phyloP scores from a whole-genome alignment of 495 filamentous ascomycete genomes.

The Pyronema omphalodes region DNA sequence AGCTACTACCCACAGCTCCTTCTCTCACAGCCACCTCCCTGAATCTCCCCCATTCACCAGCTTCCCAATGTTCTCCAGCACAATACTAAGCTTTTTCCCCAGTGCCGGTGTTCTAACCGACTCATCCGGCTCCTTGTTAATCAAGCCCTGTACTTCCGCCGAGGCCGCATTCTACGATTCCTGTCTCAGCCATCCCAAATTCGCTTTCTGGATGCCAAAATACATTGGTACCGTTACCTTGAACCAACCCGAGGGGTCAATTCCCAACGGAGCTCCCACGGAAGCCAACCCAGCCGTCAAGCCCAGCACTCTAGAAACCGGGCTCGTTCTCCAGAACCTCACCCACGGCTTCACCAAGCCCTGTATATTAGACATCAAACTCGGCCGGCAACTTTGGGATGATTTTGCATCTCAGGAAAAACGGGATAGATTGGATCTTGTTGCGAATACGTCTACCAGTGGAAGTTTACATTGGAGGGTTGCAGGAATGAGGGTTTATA shows the following conservation, averaged over 20 bases:
- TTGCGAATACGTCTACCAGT: constrained; percentile 62
- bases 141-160: constrained; percentile 78
- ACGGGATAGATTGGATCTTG: constrained; percentile 57
- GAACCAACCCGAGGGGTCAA: constrained; percentile 8
- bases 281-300: background rate
- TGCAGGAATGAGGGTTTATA: constrained; percentile 86
- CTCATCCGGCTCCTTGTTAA: constrained; percentile 62
- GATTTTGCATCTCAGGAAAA: constrained; percentile 64
- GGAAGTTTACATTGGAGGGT: constrained; percentile 67
- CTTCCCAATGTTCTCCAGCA: background rate
- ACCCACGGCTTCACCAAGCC: constrained; percentile 64
- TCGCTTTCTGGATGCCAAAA: constrained; percentile 63
- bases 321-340: constrained; percentile 76
- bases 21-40: background rate
- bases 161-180: constrained; percentile 91
- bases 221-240: constrained; percentile 62
- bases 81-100: constrained; percentile 7
- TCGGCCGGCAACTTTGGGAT: constrained; percentile 73
- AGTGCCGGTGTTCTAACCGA: constrained; percentile 89
- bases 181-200: constrained; percentile 44
- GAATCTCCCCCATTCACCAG: no score
- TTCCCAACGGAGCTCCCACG: background rate
- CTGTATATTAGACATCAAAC: constrained; percentile 89
- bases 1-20: no score
- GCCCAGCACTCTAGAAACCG: constrained; percentile 9